These are phyloP conservation scores for Dictyostelium brefeldianum DNA, from an alignment of 78 protist genomes.

Conservation along the genomic window DNA sequence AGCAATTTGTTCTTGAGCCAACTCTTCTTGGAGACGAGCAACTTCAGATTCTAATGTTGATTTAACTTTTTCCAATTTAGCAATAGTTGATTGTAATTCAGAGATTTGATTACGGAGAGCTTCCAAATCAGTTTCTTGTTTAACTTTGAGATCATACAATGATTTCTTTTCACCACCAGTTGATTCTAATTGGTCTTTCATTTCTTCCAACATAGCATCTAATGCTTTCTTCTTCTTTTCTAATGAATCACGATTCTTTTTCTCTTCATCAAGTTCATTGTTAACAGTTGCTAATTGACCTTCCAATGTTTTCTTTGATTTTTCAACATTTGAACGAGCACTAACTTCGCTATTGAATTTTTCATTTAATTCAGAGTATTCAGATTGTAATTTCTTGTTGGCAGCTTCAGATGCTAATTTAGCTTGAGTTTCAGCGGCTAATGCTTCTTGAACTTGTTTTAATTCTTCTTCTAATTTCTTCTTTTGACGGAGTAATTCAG, in stretches of 20 bases:
- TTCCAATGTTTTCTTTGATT: conserved; percentile 70
- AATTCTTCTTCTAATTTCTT: conserved; percentile 84
- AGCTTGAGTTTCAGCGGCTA: conserved; percentile 61
- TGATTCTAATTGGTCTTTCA: conserved; percentile 71
- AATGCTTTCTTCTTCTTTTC: conserved; percentile 80
- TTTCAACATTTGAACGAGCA: conserved; percentile 36
- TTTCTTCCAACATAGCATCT: conserved; percentile 63
- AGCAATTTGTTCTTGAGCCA: conserved; percentile 35
- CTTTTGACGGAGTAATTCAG: conserved; percentile 69
- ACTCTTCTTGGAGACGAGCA: conserved; percentile 55
- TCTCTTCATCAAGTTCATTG: conserved; percentile 74
- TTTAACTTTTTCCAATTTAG: conserved; percentile 71
- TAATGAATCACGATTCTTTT: conserved; percentile 59
- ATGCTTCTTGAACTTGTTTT: conserved; percentile 60
- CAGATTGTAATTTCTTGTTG: conserved; percentile 83
- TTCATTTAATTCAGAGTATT: conserved; percentile 61
- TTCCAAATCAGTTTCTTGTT: conserved; percentile 73
- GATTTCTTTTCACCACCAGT: conserved; percentile 84
- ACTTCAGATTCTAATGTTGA: conserved; percentile 79
- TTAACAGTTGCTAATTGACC: conserved; percentile 47
- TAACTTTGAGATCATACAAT: conserved; percentile 63
- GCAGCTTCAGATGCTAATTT: conserved; percentile 66
- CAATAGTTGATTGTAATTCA: conserved; percentile 69
- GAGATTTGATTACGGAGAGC: conserved; percentile 74
- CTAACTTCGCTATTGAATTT: conserved; percentile 69